Base-by-base conservation (phyloP, 495 filamentous ascomycete genomes). In the Penicillium steckii region DNA sequence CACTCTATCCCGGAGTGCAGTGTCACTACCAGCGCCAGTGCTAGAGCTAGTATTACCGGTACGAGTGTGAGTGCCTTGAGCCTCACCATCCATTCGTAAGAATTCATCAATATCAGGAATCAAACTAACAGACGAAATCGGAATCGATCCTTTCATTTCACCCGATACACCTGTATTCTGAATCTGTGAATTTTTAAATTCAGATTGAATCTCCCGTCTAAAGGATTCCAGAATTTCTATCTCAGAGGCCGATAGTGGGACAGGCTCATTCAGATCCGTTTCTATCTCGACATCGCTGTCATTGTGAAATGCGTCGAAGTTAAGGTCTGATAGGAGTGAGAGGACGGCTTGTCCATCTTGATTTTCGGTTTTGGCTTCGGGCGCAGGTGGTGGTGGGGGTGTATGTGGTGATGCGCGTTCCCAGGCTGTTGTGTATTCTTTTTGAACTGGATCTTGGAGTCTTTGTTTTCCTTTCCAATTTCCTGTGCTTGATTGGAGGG, bases 291-390 rank as follows among this genome's bases (percentile, higher is more conserved):
- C n/a, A 5, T 37, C 33, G n/a, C 7, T 15, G 1, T 15, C 13
- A 15, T 17, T 15, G 13, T 37, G 4, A 51, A 81, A 65, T 61
- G 87, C 68, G 48, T 83, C 59, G 70, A 85, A 75, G 54, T 74
- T 62, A 50, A 67, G 42, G 66, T 85, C 61, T 41, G 73, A 49
- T 65, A 89, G 64, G 71, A 90, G 64, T 38, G 68, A 55, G 7
- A 77, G 50, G 5, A 80, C 76, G 4, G 64, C 77, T 24, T 66
- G 55, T 42, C 78, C 77, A 51, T 80, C 77, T 37, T 32, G 13
- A 10, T 10, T 19, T 8, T 22, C 4, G 10, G 9, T n/a, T n/a
- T n/a, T n/a, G n/a, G n/a, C n/a, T n/a, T n/a, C n/a, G n/a, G n/a
- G n/a, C n/a, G n/a, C n/a, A n/a, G n/a, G n/a, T 32, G 38, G 44